A percentile compares a stretch with the other conserved stretches of the same genome.
phyloP scores from a whole-genome alignment of 1,284 basidiomycete species.

The Trichosporon ovoides region DNA sequence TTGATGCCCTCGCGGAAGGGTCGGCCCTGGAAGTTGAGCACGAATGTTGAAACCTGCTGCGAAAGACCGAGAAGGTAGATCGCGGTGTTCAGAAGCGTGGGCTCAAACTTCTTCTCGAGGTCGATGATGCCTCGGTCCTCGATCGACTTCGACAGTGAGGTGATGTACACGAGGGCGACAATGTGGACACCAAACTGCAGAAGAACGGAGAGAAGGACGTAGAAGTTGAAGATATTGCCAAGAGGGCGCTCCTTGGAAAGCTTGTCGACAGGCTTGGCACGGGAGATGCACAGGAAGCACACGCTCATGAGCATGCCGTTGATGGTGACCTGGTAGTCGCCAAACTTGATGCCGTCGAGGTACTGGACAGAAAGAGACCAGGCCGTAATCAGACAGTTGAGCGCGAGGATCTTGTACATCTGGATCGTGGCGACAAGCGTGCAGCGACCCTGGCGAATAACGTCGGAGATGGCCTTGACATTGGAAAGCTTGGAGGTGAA shows the following conservation, averaged over 20 bases:
- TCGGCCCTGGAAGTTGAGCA: constrained; percentile 94
- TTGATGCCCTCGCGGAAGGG: constrained; percentile 94
- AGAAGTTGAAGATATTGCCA: constrained; percentile 91
- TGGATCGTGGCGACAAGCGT: constrained; percentile 94
- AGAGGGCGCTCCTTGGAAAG: constrained; percentile 83
- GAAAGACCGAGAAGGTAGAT: constrained; percentile 89
- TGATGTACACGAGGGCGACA: constrained; percentile 81
- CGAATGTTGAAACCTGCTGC: constrained; percentile 93
- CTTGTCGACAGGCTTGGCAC: constrained; percentile 93
- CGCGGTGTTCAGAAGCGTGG: constrained; percentile 84
- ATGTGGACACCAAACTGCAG: constrained; percentile 90
- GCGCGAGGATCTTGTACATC: constrained; percentile 97
- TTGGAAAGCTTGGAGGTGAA: constrained; percentile 94
- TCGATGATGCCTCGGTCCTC: constrained; percentile 78
- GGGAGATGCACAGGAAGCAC: constrained; percentile 92
- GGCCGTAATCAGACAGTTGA: constrained; percentile 93
- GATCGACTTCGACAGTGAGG: constrained; percentile 65
- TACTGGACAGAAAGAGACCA: constrained; percentile 94
- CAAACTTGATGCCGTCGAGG: constrained; percentile 94
- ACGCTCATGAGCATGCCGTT: constrained; percentile 95
- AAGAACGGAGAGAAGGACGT: constrained; percentile 82
- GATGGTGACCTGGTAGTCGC: constrained; percentile 89
- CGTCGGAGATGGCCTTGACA: constrained; percentile 86
- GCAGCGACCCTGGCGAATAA: constrained; percentile 92
- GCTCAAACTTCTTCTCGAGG: constrained; percentile 89